Percentiles rank a stretch among this genome's conserved stretches.
These are phyloP conservation scores for Pleurotus salmoneostramineus DNA, from an alignment of 768 basidiomycete genomes.

Conservation along the genomic window DNA sequence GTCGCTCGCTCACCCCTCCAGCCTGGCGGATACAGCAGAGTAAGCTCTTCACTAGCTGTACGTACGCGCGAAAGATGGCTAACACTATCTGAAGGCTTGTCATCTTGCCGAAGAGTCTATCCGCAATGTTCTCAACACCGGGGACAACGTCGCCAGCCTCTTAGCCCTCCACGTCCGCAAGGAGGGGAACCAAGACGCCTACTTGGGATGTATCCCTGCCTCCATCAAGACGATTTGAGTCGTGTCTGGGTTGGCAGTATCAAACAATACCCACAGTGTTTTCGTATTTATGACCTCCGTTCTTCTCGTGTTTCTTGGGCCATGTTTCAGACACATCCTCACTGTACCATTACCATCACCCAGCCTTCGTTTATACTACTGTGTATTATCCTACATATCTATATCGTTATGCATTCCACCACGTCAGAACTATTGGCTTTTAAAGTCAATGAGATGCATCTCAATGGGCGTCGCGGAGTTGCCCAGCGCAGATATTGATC, in stretches of 20 bases:
- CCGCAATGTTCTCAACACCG: constrained; percentile 60
- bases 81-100: constrained; percentile 45
- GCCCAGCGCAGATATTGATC: background rate
- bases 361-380: background rate
- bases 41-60: constrained; percentile 17
- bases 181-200: background rate
- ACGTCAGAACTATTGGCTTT: background rate
- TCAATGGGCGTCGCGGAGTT: background rate
- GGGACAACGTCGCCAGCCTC: constrained; percentile 62
- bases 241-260: constrained; percentile 8
- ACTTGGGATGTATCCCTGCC: constrained; percentile 24
- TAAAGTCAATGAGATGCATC: background rate
- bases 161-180: constrained; percentile 54
- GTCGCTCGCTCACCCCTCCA: constrained; percentile 61
- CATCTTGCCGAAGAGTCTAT: constrained; percentile 71
- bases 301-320: constrained; percentile 11
- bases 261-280: constrained; percentile 4
- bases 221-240: constrained; percentile 42
- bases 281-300: constrained; percentile 8
- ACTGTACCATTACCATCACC: constrained; percentile 9
- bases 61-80: background rate
- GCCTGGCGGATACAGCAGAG: constrained; percentile 47
- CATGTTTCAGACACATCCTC: background rate
- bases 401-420: background rate
- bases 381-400: background rate